Evolutionary conservation across 2,329 filamentous ascomycete genomes (phyloP).

Genomic region (Didymella arachidicola): DNA sequence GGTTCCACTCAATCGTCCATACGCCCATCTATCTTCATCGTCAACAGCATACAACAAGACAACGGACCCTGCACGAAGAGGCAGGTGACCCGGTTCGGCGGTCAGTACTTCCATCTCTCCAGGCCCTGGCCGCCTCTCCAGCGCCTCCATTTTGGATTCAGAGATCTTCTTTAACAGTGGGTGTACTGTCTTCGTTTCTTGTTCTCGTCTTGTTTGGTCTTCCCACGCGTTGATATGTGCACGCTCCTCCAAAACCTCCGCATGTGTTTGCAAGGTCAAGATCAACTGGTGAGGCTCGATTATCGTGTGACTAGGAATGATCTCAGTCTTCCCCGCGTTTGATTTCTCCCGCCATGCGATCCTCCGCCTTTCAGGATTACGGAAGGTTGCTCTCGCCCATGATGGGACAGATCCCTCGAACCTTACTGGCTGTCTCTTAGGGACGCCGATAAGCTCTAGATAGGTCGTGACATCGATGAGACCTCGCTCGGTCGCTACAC

Average conservation of each 20-base stretch:
- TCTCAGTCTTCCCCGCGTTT: not conserved
- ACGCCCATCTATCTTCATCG: too few relatives aligned
- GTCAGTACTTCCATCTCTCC: too few relatives aligned
- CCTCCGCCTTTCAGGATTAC: conserved; percentile 3
- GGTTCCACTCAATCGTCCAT: too few relatives aligned
- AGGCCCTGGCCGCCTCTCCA: too few relatives aligned
- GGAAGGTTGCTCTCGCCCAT: conserved; percentile 22
- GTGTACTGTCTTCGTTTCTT: not conserved
- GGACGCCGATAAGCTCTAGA: conserved; percentile 25
- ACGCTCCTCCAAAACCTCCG: not conserved
- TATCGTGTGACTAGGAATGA: not conserved
- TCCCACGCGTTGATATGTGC: not conserved
- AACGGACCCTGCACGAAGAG: too few relatives aligned
- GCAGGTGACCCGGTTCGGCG: too few relatives aligned
- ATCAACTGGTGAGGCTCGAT: not conserved
- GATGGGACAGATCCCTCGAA: conserved; percentile 28
- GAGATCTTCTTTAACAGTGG: not conserved
- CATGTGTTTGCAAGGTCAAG: not conserved
- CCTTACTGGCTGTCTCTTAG: conserved; percentile 26
- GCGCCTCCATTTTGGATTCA: too few relatives aligned
- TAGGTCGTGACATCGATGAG: conserved; percentile 27
- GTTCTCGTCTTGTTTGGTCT: not conserved
- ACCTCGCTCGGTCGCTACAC: conserved; percentile 29
- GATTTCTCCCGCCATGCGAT: not conserved
- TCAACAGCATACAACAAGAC: too few relatives aligned